Base-by-base conservation (phyloP, 768 basidiomycete species). In the Paxillus ammoniavirescens region DNA sequence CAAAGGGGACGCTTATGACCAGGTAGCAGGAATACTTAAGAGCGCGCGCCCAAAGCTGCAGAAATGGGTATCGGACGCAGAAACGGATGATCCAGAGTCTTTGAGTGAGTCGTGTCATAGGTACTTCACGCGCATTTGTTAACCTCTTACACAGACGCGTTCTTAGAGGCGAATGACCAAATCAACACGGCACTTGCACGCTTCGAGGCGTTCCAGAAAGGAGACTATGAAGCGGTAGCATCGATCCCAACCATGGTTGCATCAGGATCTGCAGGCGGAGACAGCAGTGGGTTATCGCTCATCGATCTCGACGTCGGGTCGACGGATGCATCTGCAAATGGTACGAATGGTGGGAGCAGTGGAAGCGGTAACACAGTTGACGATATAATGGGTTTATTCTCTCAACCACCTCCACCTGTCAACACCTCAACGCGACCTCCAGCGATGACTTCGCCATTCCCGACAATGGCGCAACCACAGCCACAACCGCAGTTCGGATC, bases 41-140 rank as follows among this genome's bases (percentile, higher is more conserved):
- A 80, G 81, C 42, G 94, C 95, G 2, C 81, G 94, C 44, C 97
- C 97, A 0, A 98, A 90, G 74, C 82, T 98, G 42, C 97, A 99
- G 71, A 96, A 93, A 64, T 98, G 97, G 96, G 91, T 98, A 53
- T 91, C 89, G 9, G 93, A 98, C 61, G 93, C 93, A 15, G 89
- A 93, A 62, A 78, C 84, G 2, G 88, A 93, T 38, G 93, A 95
- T 70, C 83, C 92, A 3, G 93, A 94, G 59, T 90, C 92, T 31
- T 82, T 98, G 60, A 90, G 93, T 94, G 63, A 55, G 81, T 72
- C 31, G 23, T 8, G 7, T 17, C 41, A 5, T 10, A 30, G 21
- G 21, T 36, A 3, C 12, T 28, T 12, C 21, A 44, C 21, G 6
- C 31, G 18, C 17, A 14, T 17, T 44, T 40, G 17, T 47, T 43